A percentile compares a stretch with the other conserved stretches of the same genome.
Conservation (phyloP, 2,329 filamentous ascomycete species). For the Cladosporium austrohemisphaericum region DNA sequence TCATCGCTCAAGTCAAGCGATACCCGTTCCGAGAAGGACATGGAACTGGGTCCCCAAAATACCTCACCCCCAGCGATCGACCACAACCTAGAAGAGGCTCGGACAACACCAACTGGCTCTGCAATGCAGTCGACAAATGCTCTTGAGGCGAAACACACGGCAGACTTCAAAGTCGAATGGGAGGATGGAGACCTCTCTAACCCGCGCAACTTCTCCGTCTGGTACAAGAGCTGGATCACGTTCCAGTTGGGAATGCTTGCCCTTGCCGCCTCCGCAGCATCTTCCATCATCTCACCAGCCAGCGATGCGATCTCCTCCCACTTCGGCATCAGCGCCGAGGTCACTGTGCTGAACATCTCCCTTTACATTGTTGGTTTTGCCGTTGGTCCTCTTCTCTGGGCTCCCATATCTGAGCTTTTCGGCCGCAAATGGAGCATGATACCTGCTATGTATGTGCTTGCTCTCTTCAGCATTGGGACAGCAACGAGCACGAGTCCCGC, state of each 20-base stretch:
- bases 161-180: slow-evolving; percentile 24
- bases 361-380: slow-evolving; percentile 46
- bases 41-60: background rate
- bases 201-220: slow-evolving; percentile 45
- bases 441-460: slow-evolving; percentile 37
- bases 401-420: slow-evolving; percentile 40
- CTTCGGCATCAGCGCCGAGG: slow-evolving; percentile 41
- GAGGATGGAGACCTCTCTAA: slow-evolving; percentile 40
- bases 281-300: slow-evolving; percentile 50
- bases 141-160: background rate
- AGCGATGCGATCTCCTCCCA: slow-evolving; percentile 42
- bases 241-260: slow-evolving; percentile 50
- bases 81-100: too few species aligned
- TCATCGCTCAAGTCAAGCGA: slow-evolving; percentile 1
- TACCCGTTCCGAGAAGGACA: background rate
- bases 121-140: background rate
- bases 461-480: slow-evolving; percentile 41
- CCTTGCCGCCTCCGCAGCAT: slow-evolving; percentile 48
- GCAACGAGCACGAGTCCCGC: slow-evolving; percentile 32
- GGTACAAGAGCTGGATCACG: slow-evolving; percentile 48
- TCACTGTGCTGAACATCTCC: slow-evolving; percentile 44
- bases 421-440: slow-evolving; percentile 41
- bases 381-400: slow-evolving; percentile 43
- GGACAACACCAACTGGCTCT: background rate
- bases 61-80: background rate